Conservation (phyloP, 306 rosid genomes). For the Arachis hypogaea region DNA sequence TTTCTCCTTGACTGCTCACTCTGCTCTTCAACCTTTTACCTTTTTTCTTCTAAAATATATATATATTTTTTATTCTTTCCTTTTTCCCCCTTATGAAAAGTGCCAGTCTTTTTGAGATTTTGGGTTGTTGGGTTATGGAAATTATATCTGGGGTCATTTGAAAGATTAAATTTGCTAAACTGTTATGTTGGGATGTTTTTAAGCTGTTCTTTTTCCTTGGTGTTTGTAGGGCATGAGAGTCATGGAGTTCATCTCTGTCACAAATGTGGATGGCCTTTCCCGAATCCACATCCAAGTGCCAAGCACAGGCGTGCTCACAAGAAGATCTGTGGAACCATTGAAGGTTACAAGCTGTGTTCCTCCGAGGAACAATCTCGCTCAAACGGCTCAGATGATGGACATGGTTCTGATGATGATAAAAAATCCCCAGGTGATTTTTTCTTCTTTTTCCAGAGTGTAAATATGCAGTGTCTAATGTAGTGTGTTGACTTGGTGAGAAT, state of each 20-base stretch:
- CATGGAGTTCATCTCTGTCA: constrained; percentile 65
- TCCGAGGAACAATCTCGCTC: constrained; percentile 45
- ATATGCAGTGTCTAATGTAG: constrained; percentile 3
- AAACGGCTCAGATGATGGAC: constrained; percentile 66
- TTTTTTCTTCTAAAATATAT: background rate
- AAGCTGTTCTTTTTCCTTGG: background rate
- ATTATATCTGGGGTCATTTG: constrained; percentile 21
- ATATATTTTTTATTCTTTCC: constrained; percentile 25
- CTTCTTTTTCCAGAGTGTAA: background rate
- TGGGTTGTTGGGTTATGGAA: constrained; percentile 27
- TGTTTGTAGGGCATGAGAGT: constrained; percentile 53
- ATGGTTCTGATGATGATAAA: constrained; percentile 63
- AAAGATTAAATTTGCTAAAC: background rate
- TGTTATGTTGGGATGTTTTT: constrained; percentile 5
- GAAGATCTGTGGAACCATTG: constrained; percentile 86
- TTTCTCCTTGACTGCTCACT: background rate
- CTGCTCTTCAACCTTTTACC: background rate
- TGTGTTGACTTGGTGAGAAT: background rate
- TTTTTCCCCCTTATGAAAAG: constrained; percentile 33
- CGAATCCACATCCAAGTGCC: constrained; percentile 83
- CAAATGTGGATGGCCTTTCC: constrained; percentile 88
- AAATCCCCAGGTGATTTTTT: constrained; percentile 46
- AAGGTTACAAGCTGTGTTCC: constrained; percentile 57
- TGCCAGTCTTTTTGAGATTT: constrained; percentile 27
- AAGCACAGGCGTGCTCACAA: constrained; percentile 75